Evolutionary conservation across 306 rosid species (phyloP).

Genomic region (Medicago arabica): DNA sequence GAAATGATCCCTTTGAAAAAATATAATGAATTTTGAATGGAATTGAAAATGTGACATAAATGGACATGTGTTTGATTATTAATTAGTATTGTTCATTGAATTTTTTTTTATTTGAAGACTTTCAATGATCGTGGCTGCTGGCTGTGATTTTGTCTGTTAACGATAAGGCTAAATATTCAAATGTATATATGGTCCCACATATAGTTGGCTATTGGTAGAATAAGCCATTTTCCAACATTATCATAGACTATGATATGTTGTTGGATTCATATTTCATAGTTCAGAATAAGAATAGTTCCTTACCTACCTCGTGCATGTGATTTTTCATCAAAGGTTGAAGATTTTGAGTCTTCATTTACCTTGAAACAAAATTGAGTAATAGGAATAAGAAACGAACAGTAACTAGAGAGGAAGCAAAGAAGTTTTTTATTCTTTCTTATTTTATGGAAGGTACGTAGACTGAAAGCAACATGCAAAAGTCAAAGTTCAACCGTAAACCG

Average conservation of each 20-base stretch:
- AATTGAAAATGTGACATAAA: not conserved
- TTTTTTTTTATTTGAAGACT: conserved; percentile 40
- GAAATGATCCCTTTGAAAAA: conserved; percentile 34
- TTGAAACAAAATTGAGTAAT: not conserved
- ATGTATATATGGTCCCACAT: conserved; percentile 30
- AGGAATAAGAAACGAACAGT: not conserved
- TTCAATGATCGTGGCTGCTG: conserved; percentile 52
- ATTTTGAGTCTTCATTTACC: conserved; percentile 15
- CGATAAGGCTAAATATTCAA: conserved; percentile 28
- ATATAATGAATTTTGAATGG: conserved; percentile 19
- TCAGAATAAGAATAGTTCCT: not conserved
- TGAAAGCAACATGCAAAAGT: conserved; percentile 6
- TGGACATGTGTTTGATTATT: conserved; percentile 25
- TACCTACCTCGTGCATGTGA: conserved; percentile 21
- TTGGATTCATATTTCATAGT: not conserved
- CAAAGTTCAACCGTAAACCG: not conserved
- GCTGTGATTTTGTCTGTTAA: conserved; percentile 31
- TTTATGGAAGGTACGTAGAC: conserved; percentile 2
- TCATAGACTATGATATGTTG: not conserved
- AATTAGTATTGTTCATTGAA: conserved; percentile 21
- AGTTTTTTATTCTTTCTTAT: not conserved
- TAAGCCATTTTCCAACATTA: conserved; percentile 13
- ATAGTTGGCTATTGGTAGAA: conserved; percentile 44
- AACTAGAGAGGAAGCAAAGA: conserved; percentile 6
- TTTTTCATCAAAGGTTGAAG: conserved; percentile 15